Evolutionary conservation across 495 filamentous ascomycete species (phyloP), one percentile per base, ranked within the genome.

Genomic region (Penicillium odoratum): DNA sequence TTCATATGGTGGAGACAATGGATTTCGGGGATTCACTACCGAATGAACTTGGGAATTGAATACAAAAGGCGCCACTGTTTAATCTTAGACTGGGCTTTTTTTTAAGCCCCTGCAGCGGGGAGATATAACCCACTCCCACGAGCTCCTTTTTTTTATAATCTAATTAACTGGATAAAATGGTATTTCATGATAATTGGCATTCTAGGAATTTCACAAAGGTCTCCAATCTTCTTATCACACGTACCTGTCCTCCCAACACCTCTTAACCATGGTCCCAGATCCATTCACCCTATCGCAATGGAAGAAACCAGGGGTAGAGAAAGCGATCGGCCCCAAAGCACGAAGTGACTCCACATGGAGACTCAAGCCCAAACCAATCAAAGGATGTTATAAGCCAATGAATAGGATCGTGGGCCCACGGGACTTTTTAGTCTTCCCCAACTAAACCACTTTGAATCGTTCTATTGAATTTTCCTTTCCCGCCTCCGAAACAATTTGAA

Each of bases 1-100:
- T 34, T 31, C 29, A 36, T 48, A 3, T 28, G 28, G 57, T 60
- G 61, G 53, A 57, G 55, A 60, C 43, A 42, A 58, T 21, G 21
- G 21, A 21, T 21, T 60, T 66, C 57, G 61, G 65, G 61, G 52
- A 55, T 57, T 10, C 50, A 62, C 62, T 55, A 64, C 61, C 55
- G 64, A 64, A 43, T 21, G 21, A 21, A 21, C 2, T 21, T 42
- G 45, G 54, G 49, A 29, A 31, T 50, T 52, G 47, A 31, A 49
- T 33, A 49, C 18, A 47, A 28, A 26, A 29, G 9, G 26, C 18
- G 21, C 45, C 45, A 47, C 26, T 47, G 28, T 47, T 21, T 11
- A 49, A 31, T 42, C 51, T 9, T 15, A 40, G 11, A 51, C 49
- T 16, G n/a, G 10, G 9, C 40, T 51, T 40, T 28, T 46, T 21